Evolutionary conservation across 2,329 filamentous ascomycete species (phyloP).

Genomic region (Didymella arachidicola): DNA sequence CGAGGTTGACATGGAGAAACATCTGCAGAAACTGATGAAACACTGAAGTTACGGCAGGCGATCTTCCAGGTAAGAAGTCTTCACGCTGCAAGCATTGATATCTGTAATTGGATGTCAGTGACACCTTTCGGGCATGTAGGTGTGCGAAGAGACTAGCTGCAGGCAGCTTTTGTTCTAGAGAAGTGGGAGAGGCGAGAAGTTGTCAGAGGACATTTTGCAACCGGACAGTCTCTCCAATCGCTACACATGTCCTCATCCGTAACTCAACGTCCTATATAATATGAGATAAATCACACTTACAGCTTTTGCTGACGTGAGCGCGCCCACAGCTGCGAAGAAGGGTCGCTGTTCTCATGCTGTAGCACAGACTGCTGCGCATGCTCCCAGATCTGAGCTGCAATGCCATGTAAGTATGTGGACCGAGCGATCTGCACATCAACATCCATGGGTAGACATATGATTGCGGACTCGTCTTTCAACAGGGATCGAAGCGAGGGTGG

Average conservation of each 20-base stretch:
- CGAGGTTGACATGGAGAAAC: slow-evolving; percentile 68
- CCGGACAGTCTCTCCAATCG: background rate
- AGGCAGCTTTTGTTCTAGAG: no score
- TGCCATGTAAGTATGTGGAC: background rate
- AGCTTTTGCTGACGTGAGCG: background rate
- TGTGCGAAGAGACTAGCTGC: background rate
- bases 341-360: background rate
- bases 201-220: background rate
- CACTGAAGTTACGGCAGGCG: slow-evolving; percentile 28
- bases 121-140: no score
- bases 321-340: background rate
- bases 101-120: slow-evolving; percentile 59
- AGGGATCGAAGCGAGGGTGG: background rate
- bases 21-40: slow-evolving; percentile 64
- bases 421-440: background rate
- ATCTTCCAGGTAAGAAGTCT: slow-evolving; percentile 50
- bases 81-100: slow-evolving; percentile 56
- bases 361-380: background rate
- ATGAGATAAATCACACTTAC: background rate
- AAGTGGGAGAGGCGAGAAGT: no score
- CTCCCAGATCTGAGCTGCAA: background rate
- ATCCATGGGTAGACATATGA: background rate
- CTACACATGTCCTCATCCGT: no score
- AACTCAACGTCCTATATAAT: background rate
- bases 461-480: background rate